Conservation (phyloP, 805 yeast species). For the Kodamaea laetipori region DNA sequence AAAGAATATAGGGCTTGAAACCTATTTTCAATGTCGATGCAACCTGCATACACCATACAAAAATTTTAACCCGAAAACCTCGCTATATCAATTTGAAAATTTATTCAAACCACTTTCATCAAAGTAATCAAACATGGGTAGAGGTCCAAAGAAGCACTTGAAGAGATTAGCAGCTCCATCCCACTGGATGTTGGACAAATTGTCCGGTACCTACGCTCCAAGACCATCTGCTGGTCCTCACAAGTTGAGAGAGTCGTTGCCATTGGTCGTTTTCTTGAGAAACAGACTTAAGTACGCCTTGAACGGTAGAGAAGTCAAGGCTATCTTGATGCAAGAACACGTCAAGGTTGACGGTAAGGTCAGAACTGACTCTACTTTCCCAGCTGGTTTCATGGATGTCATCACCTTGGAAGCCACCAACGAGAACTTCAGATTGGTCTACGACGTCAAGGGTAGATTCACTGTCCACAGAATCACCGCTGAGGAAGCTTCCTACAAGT, state of each 20-base stretch:
- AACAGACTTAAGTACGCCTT: conserved; percentile 38
- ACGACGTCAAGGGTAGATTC: conserved; percentile 33
- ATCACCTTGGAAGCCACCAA: conserved; percentile 35
- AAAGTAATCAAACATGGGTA: conserved; percentile 55
- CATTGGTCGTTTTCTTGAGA: conserved; percentile 36
- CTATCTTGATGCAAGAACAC: conserved; percentile 36
- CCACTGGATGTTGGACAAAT: conserved; percentile 42
- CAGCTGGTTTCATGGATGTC: conserved; percentile 37
- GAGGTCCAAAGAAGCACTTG: conserved; percentile 60
- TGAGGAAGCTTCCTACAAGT: conserved; percentile 30
- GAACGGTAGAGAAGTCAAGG: conserved; percentile 39
- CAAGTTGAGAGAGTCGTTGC: conserved; percentile 38
- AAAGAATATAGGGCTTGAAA: too few species aligned
- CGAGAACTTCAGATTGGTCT: conserved; percentile 32
- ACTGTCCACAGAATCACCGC: conserved; percentile 32
- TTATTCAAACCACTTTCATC: conserved; percentile 4
- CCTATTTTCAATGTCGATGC: too few species aligned
- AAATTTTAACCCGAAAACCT: too few species aligned
- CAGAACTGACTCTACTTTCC: conserved; percentile 36
- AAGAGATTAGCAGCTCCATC: conserved; percentile 41
- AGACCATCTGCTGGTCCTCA: conserved; percentile 39
- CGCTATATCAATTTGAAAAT: background rate
- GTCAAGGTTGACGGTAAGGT: conserved; percentile 38
- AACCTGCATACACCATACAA: too few species aligned
- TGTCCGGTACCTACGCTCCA: conserved; percentile 40